These are phyloP conservation scores for Singerocomus rubriflavus DNA, from an alignment of 1,284 basidiomycete species.

Conservation along the genomic window DNA sequence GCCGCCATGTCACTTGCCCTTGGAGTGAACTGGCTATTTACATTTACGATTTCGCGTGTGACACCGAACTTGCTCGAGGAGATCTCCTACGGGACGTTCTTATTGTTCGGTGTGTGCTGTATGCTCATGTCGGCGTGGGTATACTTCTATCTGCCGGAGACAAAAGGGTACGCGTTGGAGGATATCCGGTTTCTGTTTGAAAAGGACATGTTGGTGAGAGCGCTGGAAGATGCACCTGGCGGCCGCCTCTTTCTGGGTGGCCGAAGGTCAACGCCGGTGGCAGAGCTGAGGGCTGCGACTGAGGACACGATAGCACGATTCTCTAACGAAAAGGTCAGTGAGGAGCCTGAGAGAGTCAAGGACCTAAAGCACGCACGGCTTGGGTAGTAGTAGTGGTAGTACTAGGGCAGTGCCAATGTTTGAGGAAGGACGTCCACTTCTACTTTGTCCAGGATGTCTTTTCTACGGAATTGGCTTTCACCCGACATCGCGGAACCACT, in stretches of 20 bases:
- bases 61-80: slow-evolving; percentile 50
- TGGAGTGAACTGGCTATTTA: slow-evolving; percentile 47
- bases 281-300: slow-evolving; percentile 21
- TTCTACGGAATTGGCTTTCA: slow-evolving; percentile 48
- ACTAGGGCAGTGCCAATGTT: no score
- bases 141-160: slow-evolving; percentile 46
- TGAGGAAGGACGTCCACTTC: no score
- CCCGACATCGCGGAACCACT: slow-evolving; percentile 28
- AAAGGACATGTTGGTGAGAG: slow-evolving; percentile 38
- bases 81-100: slow-evolving; percentile 50
- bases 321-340: slow-evolving; percentile 8
- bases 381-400: no score
- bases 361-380: not conserved
- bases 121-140: slow-evolving; percentile 45
- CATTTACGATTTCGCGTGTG: slow-evolving; percentile 47
- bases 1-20: slow-evolving; percentile 43
- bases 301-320: not conserved
- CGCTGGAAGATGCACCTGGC: slow-evolving; percentile 46
- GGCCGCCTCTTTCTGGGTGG: slow-evolving; percentile 40
- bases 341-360: not conserved
- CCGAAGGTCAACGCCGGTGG: slow-evolving; percentile 31
- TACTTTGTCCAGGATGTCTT: slow-evolving; percentile 34
- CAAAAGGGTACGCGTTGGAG: slow-evolving; percentile 44
- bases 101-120: slow-evolving; percentile 48
- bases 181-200: slow-evolving; percentile 48